Conservation (phyloP, 2,329 filamentous ascomycete genomes). For the Dothideomycetes sp. region DNA sequence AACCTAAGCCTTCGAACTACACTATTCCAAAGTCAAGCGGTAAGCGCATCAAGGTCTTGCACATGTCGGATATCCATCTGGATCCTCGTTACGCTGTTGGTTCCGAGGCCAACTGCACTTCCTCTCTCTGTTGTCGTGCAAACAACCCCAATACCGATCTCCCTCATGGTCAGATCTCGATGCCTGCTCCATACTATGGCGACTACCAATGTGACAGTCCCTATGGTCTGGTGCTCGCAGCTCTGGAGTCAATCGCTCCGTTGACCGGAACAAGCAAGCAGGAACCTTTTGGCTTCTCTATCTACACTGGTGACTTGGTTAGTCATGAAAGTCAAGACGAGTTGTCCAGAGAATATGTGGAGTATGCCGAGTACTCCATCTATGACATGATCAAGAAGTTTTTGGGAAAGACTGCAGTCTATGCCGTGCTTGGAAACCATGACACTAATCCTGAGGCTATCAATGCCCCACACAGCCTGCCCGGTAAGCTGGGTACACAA, state of each 20-base stretch:
- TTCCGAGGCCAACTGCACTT: constrained; percentile 46
- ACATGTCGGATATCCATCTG: constrained; percentile 43
- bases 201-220: constrained; percentile 50
- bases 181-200: constrained; percentile 47
- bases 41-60: constrained; percentile 46
- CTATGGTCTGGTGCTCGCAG: constrained; percentile 48
- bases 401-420: constrained; percentile 45
- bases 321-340: constrained; percentile 46
- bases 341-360: constrained; percentile 42
- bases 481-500: constrained; percentile 44
- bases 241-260: constrained; percentile 46
- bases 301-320: constrained; percentile 50
- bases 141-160: constrained; percentile 31
- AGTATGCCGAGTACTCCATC: constrained; percentile 45
- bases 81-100: constrained; percentile 46
- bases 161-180: constrained; percentile 26
- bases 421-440: constrained; percentile 49
- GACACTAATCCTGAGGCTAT: constrained; percentile 47
- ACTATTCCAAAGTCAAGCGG: constrained; percentile 41
- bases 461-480: constrained; percentile 44
- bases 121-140: constrained; percentile 43
- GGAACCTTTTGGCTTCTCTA: constrained; percentile 42
- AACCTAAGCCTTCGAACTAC: constrained; percentile 42
- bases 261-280: constrained; percentile 45
- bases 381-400: constrained; percentile 49